Conservation (phyloP, 2,329 filamentous ascomycete species). For the Chaetomium olivaceum region DNA sequence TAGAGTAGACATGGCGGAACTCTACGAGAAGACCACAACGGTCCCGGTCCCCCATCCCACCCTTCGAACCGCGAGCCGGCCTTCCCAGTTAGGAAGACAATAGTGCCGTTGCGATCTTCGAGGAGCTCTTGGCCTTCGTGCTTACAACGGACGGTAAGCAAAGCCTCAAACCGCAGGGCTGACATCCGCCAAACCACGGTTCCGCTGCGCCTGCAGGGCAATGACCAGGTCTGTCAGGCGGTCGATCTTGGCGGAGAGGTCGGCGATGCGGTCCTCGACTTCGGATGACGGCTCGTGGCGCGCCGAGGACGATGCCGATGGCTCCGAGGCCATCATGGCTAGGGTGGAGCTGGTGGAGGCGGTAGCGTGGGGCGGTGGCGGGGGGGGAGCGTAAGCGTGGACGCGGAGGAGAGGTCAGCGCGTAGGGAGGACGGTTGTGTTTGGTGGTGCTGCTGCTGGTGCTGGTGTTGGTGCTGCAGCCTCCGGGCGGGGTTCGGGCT, state of each 20-base stretch:
- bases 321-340: neutral
- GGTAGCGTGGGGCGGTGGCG: neutral
- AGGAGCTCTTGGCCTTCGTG: conserved; percentile 74
- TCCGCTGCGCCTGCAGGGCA: conserved; percentile 46
- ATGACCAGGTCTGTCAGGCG: conserved; percentile 55
- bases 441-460: conserved; percentile 15
- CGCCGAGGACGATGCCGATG: conserved; percentile 39
- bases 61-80: conserved; percentile 72
- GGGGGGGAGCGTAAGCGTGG: neutral
- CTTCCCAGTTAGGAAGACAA: conserved; percentile 73
- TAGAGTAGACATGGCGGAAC: neutral
- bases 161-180: conserved; percentile 4
- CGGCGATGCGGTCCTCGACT: conserved; percentile 54
- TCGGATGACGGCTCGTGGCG: conserved; percentile 34
- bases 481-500: conserved; percentile 37
- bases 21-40: neutral
- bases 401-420: conserved; percentile 8
- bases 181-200: conserved; percentile 25
- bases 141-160: neutral
- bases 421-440: conserved; percentile 19
- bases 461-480: conserved; percentile 1
- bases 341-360: neutral
- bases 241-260: conserved; percentile 60
- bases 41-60: too few relatives aligned
- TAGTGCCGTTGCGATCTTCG: conserved; percentile 72